Evolutionary conservation across 768 basidiomycete genomes (phyloP).

Genomic region (Mycena rosella): DNA sequence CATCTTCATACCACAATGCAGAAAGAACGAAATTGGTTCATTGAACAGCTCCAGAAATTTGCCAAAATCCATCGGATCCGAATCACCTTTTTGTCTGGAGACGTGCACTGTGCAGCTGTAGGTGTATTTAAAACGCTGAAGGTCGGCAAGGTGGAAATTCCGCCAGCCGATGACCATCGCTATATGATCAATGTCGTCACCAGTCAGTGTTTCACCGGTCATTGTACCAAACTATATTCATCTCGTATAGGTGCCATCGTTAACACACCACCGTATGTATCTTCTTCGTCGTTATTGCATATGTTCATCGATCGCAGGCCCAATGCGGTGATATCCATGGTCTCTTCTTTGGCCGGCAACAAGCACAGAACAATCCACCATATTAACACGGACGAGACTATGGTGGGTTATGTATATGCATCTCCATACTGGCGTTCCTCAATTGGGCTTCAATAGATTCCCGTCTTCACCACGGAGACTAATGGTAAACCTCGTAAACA

Average conservation of each 20-base stretch:
- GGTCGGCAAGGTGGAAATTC: constrained; percentile 61
- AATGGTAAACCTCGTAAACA: constrained; percentile 82
- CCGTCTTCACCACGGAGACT: constrained; percentile 82
- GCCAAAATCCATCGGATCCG: constrained; percentile 74
- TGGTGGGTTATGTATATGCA: constrained; percentile 60
- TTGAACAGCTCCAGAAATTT: constrained; percentile 82
- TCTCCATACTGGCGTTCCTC: too few species aligned
- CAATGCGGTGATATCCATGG: constrained; percentile 79
- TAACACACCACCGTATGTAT: constrained; percentile 86
- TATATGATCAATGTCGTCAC: constrained; percentile 94
- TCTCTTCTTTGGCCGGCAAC: constrained; percentile 83
- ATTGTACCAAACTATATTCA: not conserved
- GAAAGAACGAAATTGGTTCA: constrained; percentile 92
- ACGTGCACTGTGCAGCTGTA: constrained; percentile 94
- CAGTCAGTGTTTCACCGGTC: constrained; percentile 58
- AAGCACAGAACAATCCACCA: constrained; percentile 89
- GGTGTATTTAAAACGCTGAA: constrained; percentile 80
- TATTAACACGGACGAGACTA: constrained; percentile 86
- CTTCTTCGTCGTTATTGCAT: not conserved
- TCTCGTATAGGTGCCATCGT: constrained; percentile 83
- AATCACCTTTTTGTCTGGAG: constrained; percentile 90
- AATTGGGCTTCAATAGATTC: constrained; percentile 59
- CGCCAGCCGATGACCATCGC: constrained; percentile 74
- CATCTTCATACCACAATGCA: constrained; percentile 48
- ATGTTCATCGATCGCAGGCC: constrained; percentile 61